Evolutionary conservation across 176 grass and related monocot species (phyloP), one percentile per base, ranked within the genome.

Genomic region (Tuctoria greenei): DNA sequence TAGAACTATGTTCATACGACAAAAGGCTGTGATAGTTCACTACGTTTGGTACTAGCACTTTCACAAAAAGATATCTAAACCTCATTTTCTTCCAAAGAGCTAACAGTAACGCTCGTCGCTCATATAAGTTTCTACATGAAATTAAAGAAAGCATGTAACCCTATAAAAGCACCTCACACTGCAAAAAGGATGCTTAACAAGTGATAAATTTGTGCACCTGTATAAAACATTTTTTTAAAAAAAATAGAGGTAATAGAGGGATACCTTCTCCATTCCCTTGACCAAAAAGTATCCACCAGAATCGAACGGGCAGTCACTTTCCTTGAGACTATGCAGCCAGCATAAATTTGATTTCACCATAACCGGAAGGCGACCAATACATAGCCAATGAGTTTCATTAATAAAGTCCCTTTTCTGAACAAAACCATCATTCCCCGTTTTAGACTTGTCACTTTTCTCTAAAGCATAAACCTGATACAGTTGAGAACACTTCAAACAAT

Each of bases 211-310:
- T n/a, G 16, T 10, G 70, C 78, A 8, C 39, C 1, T 4, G 37
- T 6, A 62, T 45, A 69, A 75, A 69, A 73, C 58, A 86, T 62
- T 45, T 62, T 45, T 63, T 46, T 21, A 61, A 64, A 52, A 24
- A 71, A 31, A 64, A 58, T 31, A 69, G 49, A 88, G 20, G 81
- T 75, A 26, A 56, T 23, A 68, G 10, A 71, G 51, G 26, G 69
- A 28, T 92, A 99, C 95, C 91, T 99, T 99, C 76, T 99, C 95
- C 89, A 90, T 95, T 85, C 95, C 95, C 82, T 86, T 99, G 73
- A 99, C 93, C 86, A 99, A 85, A 79, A 99, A 99, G 82, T 95
- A 99, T 64, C 95, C 95, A 61, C 95, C 95, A 69, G 82, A 90
- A 74, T 99, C 95, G 55, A 95, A 99, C 79, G 75, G 61, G 84